A percentile compares a stretch with the other conserved stretches of the same genome.
Evolutionary conservation across 2,329 filamentous ascomycete species (phyloP).

Genomic region (Daldinia sp.): DNA sequence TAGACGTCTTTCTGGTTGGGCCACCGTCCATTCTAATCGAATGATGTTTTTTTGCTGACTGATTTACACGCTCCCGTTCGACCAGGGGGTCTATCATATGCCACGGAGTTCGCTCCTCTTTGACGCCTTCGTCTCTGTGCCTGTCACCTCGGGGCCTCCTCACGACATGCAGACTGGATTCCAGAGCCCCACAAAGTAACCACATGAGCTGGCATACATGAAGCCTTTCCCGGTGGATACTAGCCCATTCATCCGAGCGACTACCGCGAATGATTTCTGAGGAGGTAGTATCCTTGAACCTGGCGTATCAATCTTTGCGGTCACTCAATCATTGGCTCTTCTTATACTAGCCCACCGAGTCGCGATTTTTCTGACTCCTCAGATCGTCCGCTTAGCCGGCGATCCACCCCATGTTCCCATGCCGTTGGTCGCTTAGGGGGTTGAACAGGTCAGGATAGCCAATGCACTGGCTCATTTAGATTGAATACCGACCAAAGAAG

Average conservation of each 20-base stretch:
- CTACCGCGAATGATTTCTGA: constrained; percentile 43
- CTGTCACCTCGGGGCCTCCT: constrained; percentile 38
- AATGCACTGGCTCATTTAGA: constrained; percentile 34
- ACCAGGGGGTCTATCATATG: constrained; percentile 41
- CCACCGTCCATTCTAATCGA: constrained; percentile 33
- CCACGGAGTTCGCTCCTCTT: constrained; percentile 33
- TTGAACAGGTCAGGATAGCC: constrained; percentile 24
- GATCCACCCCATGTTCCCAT: constrained; percentile 36
- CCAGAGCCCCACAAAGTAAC: constrained; percentile 44
- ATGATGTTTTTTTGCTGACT: constrained; percentile 40
- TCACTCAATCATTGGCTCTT: constrained; percentile 37
- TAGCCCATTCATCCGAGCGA: constrained; percentile 43
- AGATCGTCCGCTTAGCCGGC: constrained; percentile 41
- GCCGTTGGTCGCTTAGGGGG: constrained; percentile 26
- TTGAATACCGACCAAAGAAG: constrained; percentile 28
- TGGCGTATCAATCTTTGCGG: constrained; percentile 37
- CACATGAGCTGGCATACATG: constrained; percentile 45
- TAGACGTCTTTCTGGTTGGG: constrained; percentile 25
- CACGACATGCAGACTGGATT: constrained; percentile 40
- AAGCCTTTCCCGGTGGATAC: constrained; percentile 45
- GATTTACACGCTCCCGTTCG: constrained; percentile 29
- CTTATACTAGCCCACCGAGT: constrained; percentile 37
- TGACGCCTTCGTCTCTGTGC: constrained; percentile 31
- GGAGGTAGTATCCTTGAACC: constrained; percentile 42
- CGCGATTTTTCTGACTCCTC: constrained; percentile 40